Evolutionary conservation across 139 green algal species (phyloP), one percentile per base, ranked within the genome.

Genomic region (Chlorella sp.): DNA sequence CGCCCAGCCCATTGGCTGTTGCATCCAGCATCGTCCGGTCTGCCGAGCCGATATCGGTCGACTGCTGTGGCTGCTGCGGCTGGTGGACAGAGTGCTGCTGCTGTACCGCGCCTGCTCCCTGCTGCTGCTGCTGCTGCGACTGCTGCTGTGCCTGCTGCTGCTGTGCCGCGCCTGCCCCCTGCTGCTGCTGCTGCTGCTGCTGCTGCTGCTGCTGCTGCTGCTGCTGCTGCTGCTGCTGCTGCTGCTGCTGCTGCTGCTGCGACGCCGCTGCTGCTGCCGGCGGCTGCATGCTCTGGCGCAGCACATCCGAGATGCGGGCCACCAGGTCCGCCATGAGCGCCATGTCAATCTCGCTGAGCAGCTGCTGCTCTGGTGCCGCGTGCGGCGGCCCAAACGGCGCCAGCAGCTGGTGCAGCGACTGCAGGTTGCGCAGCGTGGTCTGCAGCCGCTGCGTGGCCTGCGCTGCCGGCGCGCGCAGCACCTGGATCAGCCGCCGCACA

Each of bases 361-460:
- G 72, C 51, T 89, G 82, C 40, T 77, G 43, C 0, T 86, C 73
- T 17, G 43, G 44, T 16, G 62, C 40, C n/a, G 74, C 73, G 8
- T 75, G 32, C 9, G 51, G 85, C 22, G 73, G 69, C 51, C 73
- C 81, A 85, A 84, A 89, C 46, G 77, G 70, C 26, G 28, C 58
- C 74, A 85, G 65, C 62, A 89, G 36, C 24, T 26, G 30, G 26
- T 84, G 79, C 80, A 89, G 67, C 70, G 87, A 65, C 43, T 81
- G 48, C 51, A 89, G 24, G 72, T 89, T 89, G 40, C 8, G 73
- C 60, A 79, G 74, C 34, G 62, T 54, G 14, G 32, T 9, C 51
- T 51, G 26, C 40, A 46, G 41, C 26, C 73, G 73, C 76, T 72
- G 72, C 16, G 28, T 17, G 16, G 72, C 69, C 24, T 44, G 48